Percentiles rank a stretch among this genome's conserved stretches.
Conservation (phyloP, 345 rosid genomes). For the Eucalyptus shirleyi region DNA sequence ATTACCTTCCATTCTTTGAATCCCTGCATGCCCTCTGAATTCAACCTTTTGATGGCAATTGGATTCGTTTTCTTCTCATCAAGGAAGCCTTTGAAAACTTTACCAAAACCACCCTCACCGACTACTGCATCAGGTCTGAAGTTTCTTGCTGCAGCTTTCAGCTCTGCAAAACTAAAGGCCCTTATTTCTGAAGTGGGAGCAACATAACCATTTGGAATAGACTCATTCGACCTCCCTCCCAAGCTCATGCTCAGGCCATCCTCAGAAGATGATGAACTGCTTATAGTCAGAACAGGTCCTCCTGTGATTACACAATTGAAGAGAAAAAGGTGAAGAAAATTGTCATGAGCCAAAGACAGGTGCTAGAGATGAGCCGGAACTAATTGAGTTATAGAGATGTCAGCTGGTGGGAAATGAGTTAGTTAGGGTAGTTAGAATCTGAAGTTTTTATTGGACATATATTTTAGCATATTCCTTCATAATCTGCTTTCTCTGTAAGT, state of each 20-base stretch:
- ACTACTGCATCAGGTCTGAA: not conserved
- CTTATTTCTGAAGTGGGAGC: not conserved
- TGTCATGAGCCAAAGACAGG: not conserved
- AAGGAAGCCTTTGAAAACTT: conserved; percentile 1
- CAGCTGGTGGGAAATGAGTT: not conserved
- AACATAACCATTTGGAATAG: not conserved
- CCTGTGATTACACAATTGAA: not conserved
- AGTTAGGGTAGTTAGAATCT: not conserved
- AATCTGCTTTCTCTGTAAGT: not conserved
- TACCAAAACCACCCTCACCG: conserved; percentile 1
- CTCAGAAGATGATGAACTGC: conserved; percentile 2
- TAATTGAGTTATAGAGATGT: not conserved
- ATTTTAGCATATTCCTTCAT: not conserved
- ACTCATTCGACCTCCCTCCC: not conserved
- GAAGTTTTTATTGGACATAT: not conserved
- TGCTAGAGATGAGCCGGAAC: not conserved
- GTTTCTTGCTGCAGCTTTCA: not conserved
- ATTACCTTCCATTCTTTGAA: not conserved
- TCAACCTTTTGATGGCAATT: not conserved
- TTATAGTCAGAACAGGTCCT: not conserved
- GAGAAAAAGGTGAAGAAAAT: not conserved
- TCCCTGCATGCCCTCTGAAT: not conserved
- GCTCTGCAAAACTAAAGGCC: not conserved
- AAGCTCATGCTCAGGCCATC: not conserved
- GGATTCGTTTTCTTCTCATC: not conserved